Conservation (phyloP, 352 stramenopile genomes). For the Globisporangium perplexum region DNA sequence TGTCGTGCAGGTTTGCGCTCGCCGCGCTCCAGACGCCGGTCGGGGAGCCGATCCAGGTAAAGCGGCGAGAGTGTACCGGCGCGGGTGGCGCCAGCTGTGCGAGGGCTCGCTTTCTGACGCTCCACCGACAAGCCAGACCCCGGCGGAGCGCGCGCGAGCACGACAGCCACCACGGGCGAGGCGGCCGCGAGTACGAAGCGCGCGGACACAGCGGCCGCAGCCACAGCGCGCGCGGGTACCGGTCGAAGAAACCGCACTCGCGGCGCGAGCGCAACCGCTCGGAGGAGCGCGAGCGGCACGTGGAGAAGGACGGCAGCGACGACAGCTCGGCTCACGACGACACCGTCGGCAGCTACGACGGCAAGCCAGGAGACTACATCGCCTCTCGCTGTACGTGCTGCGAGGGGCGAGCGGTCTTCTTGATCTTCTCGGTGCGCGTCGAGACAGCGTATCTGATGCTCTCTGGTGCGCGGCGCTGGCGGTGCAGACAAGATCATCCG, state of each 20-base stretch:
- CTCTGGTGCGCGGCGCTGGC: too few relatives aligned
- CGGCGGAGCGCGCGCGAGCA: conserved; percentile 6
- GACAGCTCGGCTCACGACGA: conserved; percentile 78
- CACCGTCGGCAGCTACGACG: conserved; percentile 77
- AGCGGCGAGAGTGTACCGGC: not conserved
- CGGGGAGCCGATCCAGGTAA: conserved; percentile 11
- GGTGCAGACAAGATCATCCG: conserved; percentile 84
- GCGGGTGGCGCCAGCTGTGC: too few relatives aligned
- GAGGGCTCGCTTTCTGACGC: too few relatives aligned
- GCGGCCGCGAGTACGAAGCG: conserved; percentile 3
- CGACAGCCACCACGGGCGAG: conserved; percentile 7
- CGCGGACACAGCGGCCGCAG: conserved; percentile 16
- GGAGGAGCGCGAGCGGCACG: conserved; percentile 6
- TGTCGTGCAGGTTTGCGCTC: conserved; percentile 11
- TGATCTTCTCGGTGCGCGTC: too few relatives aligned
- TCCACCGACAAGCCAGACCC: conserved; percentile 1
- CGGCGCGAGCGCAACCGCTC: conserved; percentile 12
- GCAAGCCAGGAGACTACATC: conserved; percentile 85
- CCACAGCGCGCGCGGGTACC: conserved; percentile 9
- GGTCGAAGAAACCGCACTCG: conserved; percentile 16
- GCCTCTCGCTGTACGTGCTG: conserved; percentile 53
- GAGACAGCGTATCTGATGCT: not conserved
- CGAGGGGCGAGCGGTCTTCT: not conserved
- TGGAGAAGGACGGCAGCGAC: conserved; percentile 49
- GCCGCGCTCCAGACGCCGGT: conserved; percentile 15